A percentile compares a stretch with the other conserved stretches of the same genome.
Conservation (phyloP, 202 grass and related monocot species). For the Setaria viridis region DNA sequence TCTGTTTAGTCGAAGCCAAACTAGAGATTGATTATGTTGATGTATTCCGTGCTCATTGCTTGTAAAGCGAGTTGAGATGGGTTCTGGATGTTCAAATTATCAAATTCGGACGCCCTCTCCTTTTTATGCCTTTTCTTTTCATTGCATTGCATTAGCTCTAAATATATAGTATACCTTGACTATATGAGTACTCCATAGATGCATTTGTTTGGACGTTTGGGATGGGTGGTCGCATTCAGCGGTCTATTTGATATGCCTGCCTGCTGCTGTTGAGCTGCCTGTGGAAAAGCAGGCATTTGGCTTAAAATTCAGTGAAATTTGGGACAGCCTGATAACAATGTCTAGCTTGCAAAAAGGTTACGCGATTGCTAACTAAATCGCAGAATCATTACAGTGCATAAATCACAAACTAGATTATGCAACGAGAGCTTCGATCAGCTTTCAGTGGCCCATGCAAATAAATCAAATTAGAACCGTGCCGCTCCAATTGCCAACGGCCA, state of each 20-base stretch:
- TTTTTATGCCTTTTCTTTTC: neutral
- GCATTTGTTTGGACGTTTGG: neutral
- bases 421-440: too few relatives aligned
- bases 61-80: slow-evolving; percentile 13
- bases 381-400: too few relatives aligned
- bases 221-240: neutral
- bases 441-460: too few relatives aligned
- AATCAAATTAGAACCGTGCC: too few relatives aligned
- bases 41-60: neutral
- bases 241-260: neutral
- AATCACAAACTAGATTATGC: too few relatives aligned
- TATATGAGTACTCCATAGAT: neutral
- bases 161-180: neutral
- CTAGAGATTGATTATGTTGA: neutral
- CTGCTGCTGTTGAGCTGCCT: too few relatives aligned
- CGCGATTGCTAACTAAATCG: too few relatives aligned
- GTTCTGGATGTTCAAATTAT: slow-evolving; percentile 1
- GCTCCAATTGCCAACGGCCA: too few relatives aligned
- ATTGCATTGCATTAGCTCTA: neutral
- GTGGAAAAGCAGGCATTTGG: neutral
- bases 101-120: neutral
- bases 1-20: neutral
- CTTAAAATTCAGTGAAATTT: too few relatives aligned
- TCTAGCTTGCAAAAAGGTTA: too few relatives aligned
- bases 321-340: too few relatives aligned